These are phyloP conservation scores for Cryptococcus maquisensis DNA, from an alignment of 1,284 basidiomycete genomes.

Conservation along the genomic window DNA sequence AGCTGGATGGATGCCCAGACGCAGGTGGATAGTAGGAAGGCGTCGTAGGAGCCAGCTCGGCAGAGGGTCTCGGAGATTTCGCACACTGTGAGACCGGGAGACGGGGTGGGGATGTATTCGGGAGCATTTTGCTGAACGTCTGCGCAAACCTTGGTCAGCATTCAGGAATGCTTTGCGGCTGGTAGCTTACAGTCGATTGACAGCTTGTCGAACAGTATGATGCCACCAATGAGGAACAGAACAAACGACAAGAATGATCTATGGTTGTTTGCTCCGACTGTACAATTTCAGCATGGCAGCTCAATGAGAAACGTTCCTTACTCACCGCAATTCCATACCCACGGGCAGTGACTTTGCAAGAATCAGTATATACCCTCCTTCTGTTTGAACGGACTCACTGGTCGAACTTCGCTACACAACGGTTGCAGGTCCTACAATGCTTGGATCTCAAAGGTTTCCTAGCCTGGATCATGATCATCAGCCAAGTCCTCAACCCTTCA, in stretches of 20 bases:
- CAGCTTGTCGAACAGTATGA: constrained; percentile 75
- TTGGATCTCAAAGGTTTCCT: constrained; percentile 89
- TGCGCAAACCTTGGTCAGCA: constrained; percentile 12
- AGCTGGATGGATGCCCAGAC: constrained; percentile 87
- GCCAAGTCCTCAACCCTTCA: not conserved
- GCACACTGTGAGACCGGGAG: constrained; percentile 55
- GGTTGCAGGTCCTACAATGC: constrained; percentile 88
- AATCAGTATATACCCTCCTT: constrained; percentile 1
- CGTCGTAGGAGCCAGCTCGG: constrained; percentile 59
- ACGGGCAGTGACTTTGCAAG: constrained; percentile 78
- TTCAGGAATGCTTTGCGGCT: not conserved
- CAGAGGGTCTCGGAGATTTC: constrained; percentile 68
- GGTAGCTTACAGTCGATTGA: constrained; percentile 66
- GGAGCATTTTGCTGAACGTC: constrained; percentile 48
- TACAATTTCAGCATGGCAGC: not conserved
- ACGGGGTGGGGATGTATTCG: constrained; percentile 49
- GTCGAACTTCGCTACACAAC: constrained; percentile 82
- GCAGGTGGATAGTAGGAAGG: constrained; percentile 76
- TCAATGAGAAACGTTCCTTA: constrained; percentile 8
- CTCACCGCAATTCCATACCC: constrained; percentile 98
- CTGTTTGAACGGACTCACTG: constrained; percentile 60
- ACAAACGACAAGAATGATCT: constrained; percentile 92
- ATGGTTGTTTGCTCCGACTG: constrained; percentile 92
- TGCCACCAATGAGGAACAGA: constrained; percentile 72
- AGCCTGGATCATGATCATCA: constrained; percentile 52